Percentiles rank a stretch among this genome's conserved stretches.
These are phyloP conservation scores for Penicillium roqueforti DNA, from an alignment of 495 filamentous ascomycete species.

Conservation along the genomic window DNA sequence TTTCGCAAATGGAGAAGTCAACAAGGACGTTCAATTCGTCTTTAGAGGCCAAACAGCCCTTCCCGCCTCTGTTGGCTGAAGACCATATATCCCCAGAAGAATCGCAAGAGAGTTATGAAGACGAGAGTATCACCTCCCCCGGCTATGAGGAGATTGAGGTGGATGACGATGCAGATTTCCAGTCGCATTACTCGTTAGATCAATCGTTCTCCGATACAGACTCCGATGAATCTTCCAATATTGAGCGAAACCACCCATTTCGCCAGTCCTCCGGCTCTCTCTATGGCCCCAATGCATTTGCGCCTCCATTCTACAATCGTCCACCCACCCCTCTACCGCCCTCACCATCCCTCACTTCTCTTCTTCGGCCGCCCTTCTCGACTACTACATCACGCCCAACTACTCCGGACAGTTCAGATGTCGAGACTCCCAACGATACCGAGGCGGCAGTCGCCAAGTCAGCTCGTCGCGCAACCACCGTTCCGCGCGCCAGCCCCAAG, in stretches of 20 bases:
- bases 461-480: constrained; percentile 60
- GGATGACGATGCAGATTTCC: constrained; percentile 44
- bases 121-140: constrained; percentile 29
- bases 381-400: constrained; percentile 77
- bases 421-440: constrained; percentile 62
- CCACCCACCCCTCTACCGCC: constrained; percentile 87
- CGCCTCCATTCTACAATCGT: constrained; percentile 83
- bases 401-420: constrained; percentile 86
- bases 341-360: constrained; percentile 89
- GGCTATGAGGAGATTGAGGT: constrained; percentile 33
- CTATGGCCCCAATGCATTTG: constrained; percentile 57
- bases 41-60: constrained; percentile 39
- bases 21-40: constrained; percentile 9
- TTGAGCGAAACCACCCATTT: constrained; percentile 40
- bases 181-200: constrained; percentile 44
- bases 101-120: constrained; percentile 25
- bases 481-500: constrained; percentile 84
- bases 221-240: constrained; percentile 35
- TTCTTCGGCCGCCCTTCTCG: constrained; percentile 73
- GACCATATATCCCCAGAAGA: constrained; percentile 27
- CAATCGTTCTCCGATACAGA: constrained; percentile 42
- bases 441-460: constrained; percentile 61
- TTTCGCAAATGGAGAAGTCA: constrained; percentile 10
- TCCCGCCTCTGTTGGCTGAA: constrained; percentile 35
- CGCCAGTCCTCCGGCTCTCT: constrained; percentile 42